Evolutionary conservation across 2,329 filamentous ascomycete species (phyloP).

Genomic region (Colletotrichum sp.): DNA sequence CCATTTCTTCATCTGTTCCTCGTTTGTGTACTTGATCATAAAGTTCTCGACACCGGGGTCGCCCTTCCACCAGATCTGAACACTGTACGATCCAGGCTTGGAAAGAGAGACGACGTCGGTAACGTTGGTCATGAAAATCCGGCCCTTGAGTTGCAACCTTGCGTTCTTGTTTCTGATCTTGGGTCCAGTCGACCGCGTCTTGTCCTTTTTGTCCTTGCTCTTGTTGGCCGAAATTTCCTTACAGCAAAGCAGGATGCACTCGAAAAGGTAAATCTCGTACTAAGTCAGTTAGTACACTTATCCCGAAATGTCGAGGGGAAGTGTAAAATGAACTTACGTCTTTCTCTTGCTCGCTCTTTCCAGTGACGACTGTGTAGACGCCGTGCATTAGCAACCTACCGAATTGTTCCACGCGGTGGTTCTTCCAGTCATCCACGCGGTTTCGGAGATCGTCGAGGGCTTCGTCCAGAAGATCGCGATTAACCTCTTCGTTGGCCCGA

Average conservation of each 20-base stretch:
- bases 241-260: conserved; percentile 93
- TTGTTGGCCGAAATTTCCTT: conserved; percentile 92
- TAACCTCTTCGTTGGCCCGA: conserved; percentile 89
- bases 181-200: conserved; percentile 58
- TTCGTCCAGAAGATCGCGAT: conserved; percentile 83
- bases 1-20: conserved; percentile 95
- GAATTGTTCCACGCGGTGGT: conserved; percentile 88
- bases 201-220: conserved; percentile 77
- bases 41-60: conserved; percentile 97
- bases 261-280: conserved; percentile 98
- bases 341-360: conserved; percentile 88
- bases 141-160: conserved; percentile 92
- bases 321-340: conserved; percentile 63
- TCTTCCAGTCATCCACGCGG: conserved; percentile 97
- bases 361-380: conserved; percentile 89
- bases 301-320: background rate
- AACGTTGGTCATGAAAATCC: conserved; percentile 99
- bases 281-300: conserved; percentile 39
- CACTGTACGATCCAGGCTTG: conserved; percentile 90
- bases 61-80: conserved; percentile 99
- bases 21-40: conserved; percentile 89
- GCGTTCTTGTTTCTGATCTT: conserved; percentile 70
- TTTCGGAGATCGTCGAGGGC: conserved; percentile 81
- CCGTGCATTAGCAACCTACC: conserved; percentile 88
- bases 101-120: conserved; percentile 89